A percentile compares a stretch with the other conserved stretches of the same genome.
Evolutionary conservation across 1,139 yeast species (phyloP).

Genomic region (Saccharomyces pastorianus): DNA sequence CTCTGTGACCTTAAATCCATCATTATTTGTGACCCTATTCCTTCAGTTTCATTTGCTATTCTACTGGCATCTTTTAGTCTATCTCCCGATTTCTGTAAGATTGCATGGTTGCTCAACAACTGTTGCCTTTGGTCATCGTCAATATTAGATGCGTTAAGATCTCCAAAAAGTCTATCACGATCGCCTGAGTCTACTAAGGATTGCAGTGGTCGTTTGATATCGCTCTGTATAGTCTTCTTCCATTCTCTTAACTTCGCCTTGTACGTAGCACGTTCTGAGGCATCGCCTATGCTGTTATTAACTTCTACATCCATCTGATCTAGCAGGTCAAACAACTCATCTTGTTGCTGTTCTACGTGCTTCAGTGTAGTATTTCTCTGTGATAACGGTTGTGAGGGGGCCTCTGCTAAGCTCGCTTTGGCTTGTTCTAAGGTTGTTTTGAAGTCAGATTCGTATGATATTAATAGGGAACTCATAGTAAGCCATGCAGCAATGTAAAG

Average conservation of each 20-base stretch:
- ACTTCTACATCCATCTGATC: conserved; percentile 33
- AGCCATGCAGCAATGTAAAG: background rate
- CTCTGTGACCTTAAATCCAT: conserved; percentile 87
- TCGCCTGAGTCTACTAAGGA: conserved; percentile 25
- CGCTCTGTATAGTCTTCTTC: conserved; percentile 19
- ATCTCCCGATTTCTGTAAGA: conserved; percentile 76
- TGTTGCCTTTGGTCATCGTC: conserved; percentile 73
- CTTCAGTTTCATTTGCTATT: conserved; percentile 86
- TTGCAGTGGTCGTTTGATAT: conserved; percentile 23
- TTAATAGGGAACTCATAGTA: conserved; percentile 20
- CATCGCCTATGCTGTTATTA: conserved; percentile 19
- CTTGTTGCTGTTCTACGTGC: conserved; percentile 27
- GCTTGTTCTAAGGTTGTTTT: conserved; percentile 27
- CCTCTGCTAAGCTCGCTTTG: conserved; percentile 14
- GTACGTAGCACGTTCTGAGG: conserved; percentile 19
- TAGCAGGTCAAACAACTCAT: conserved; percentile 27
- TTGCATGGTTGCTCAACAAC: conserved; percentile 66
- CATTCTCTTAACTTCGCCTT: conserved; percentile 27
- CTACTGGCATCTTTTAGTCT: conserved; percentile 82
- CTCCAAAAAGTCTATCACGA: conserved; percentile 22
- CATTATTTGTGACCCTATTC: conserved; percentile 83
- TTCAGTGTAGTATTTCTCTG: conserved; percentile 23
- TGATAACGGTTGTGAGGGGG: conserved; percentile 19
- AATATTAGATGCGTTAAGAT: conserved; percentile 24
- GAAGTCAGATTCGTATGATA: conserved; percentile 30